A percentile compares a stretch with the other conserved stretches of the same genome.
These are phyloP conservation scores for Withania somnifera DNA, from an alignment of 305 asterid genomes.

Conservation along the genomic window DNA sequence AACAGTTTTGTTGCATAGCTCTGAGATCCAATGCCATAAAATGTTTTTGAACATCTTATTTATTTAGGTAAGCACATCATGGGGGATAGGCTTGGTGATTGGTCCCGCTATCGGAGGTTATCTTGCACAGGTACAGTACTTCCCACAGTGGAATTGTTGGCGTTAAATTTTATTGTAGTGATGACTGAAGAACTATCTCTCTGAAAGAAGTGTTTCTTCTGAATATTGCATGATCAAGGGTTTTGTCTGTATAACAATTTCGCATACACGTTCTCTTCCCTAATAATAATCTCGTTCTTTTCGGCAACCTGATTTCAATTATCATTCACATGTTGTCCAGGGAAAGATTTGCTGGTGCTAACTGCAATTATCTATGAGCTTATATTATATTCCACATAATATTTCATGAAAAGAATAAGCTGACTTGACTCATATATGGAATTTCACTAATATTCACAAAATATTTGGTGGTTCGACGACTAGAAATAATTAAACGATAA, in stretches of 20 bases:
- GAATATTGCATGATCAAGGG: background rate
- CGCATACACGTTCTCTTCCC: too few species aligned
- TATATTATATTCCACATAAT: too few species aligned
- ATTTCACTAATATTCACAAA: background rate
- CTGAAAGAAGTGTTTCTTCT: background rate
- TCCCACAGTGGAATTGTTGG: background rate
- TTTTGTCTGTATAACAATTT: too few species aligned
- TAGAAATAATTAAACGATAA: too few species aligned
- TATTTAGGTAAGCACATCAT: conserved; percentile 55
- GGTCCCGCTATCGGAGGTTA: conserved; percentile 90
- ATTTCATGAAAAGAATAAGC: background rate
- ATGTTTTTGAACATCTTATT: background rate
- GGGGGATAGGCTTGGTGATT: conserved; percentile 82
- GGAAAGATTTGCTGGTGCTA: too few species aligned
- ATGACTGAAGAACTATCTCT: background rate
- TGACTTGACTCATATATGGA: background rate
- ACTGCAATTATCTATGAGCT: too few species aligned
- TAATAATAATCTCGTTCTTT: too few species aligned
- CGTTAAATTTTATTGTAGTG: background rate
- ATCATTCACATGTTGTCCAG: too few species aligned
- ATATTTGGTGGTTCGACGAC: background rate
- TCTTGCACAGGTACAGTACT: conserved; percentile 56
- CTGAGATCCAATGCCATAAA: background rate
- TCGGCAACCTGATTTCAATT: too few species aligned
- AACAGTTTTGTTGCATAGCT: background rate